Conservation (phyloP, 139 green algal genomes). For the Limnomonas spitsbergensis region DNA sequence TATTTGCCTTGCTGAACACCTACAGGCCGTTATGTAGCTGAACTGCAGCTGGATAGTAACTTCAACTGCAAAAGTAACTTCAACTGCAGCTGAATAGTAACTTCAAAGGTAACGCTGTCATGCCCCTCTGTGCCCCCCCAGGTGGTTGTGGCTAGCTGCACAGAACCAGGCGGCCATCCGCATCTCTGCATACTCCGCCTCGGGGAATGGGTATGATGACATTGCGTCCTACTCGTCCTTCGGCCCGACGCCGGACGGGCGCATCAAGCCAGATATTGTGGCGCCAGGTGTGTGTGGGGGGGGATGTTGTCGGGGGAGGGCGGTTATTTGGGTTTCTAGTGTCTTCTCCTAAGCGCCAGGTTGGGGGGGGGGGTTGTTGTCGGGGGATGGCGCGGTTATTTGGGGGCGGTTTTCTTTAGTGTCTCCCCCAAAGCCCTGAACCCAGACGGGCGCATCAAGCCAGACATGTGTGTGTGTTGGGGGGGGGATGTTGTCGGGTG, state of each 20-base stretch:
- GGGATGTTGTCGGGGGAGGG: not conserved
- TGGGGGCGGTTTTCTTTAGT: too few species aligned
- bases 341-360: too few species aligned
- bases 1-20: too few species aligned
- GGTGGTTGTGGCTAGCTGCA: slow-evolving; percentile 21
- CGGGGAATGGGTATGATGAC: slow-evolving; percentile 44
- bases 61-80: too few species aligned
- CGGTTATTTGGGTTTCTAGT: too few species aligned
- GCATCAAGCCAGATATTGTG: slow-evolving; percentile 86
- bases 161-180: not conserved
- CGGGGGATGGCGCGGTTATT: too few species aligned
- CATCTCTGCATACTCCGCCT: not conserved
- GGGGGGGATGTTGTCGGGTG: not conserved
- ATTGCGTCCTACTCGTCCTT: slow-evolving; percentile 60
- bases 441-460: slow-evolving; percentile 78
- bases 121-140: too few species aligned
- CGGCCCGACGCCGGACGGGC: slow-evolving; percentile 72
- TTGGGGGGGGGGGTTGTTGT: too few species aligned
- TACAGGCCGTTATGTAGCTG: too few species aligned
- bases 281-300: slow-evolving; percentile 44
- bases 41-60: too few species aligned
- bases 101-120: too few species aligned
- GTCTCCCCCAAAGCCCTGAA: slow-evolving; percentile 72
- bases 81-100: too few species aligned
- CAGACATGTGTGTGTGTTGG: slow-evolving; percentile 62